These are phyloP conservation scores for Aquilaria yunnanensis DNA, from an alignment of 345 rosid species.

Conservation along the genomic window DNA sequence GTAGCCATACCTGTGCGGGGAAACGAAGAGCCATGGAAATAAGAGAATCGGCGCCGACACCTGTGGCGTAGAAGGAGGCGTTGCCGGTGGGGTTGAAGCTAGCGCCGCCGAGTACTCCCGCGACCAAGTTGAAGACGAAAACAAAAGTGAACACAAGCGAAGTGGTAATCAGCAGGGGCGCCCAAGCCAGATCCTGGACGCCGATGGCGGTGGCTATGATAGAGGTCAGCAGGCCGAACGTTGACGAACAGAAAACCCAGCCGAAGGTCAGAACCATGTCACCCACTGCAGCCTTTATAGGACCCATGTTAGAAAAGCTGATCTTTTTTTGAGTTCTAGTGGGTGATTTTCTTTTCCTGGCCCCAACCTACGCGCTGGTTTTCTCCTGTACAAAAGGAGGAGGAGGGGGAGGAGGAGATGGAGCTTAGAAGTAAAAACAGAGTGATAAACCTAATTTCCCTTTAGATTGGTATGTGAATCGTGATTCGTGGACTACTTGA, in stretches of 20 bases:
- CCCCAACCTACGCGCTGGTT: neutral
- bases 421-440: neutral
- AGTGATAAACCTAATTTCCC: neutral
- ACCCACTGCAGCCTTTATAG: constrained; percentile 56
- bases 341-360: neutral
- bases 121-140: constrained; percentile 51
- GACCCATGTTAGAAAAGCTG: constrained; percentile 34
- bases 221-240: constrained; percentile 55
- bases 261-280: constrained; percentile 59
- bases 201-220: constrained; percentile 47
- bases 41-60: constrained; percentile 65
- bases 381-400: neutral
- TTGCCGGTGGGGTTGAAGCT: constrained; percentile 85
- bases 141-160: constrained; percentile 55
- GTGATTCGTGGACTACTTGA: too few species aligned
- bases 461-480: neutral
- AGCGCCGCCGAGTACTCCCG: constrained; percentile 71
- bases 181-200: constrained; percentile 41
- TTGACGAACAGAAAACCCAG: constrained; percentile 71
- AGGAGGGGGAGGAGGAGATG: neutral
- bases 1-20: constrained; percentile 75
- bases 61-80: constrained; percentile 84
- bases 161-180: constrained; percentile 43
- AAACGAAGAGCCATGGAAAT: constrained; percentile 83
- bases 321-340: neutral